Conservation (phyloP, 164 flowering plant species). For the Magnolia sinica region DNA sequence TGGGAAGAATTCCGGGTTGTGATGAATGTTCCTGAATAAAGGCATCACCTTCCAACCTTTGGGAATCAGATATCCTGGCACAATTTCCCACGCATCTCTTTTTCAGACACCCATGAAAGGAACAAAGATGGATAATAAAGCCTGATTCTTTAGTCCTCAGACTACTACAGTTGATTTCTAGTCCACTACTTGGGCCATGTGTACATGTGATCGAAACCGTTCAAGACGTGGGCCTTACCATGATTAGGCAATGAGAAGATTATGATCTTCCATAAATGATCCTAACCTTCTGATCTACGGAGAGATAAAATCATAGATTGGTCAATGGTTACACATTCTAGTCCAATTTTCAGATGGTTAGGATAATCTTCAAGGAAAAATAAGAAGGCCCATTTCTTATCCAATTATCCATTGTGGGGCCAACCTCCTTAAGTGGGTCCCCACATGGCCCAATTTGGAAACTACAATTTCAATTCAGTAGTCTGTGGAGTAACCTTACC, state of each 20-base stretch:
- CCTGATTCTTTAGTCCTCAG: no score
- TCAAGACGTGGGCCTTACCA: not conserved
- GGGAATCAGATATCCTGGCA: conserved; percentile 80
- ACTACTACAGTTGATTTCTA: no score
- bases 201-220: not conserved
- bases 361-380: not conserved
- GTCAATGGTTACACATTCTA: no score
- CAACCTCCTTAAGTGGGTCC: not conserved
- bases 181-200: no score
- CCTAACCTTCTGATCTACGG: no score
- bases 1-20: conserved; percentile 61
- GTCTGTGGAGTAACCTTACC: conserved; percentile 35
- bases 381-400: no score
- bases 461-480: not conserved
- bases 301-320: no score
- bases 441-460: not conserved
- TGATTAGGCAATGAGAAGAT: no score
- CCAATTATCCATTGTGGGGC: no score
- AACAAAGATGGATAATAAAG: not conserved
- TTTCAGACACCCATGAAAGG: not conserved
- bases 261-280: no score
- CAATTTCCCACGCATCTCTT: conserved; percentile 2
- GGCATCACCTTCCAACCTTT: conserved; percentile 99
- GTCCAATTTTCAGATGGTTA: no score
- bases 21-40: conserved; percentile 86